These are phyloP conservation scores for Coemansia javaensis DNA, from an alignment of 192 early-diverging fungal species.

Conservation along the genomic window DNA sequence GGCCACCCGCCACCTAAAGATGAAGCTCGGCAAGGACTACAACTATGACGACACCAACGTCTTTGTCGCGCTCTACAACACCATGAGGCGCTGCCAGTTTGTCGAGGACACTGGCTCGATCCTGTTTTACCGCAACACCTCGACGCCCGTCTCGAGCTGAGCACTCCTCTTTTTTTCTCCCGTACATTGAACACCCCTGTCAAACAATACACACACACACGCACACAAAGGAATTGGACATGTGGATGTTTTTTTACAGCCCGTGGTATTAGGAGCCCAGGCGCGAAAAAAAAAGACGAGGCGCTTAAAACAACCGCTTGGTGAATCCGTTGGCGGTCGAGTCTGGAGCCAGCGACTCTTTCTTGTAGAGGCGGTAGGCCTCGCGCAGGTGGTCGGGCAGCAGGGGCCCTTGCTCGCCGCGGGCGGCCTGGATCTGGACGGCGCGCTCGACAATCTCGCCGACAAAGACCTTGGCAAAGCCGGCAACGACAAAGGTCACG, in stretches of 20 bases:
- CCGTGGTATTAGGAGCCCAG: too few relatives aligned
- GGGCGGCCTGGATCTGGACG: constrained; percentile 72
- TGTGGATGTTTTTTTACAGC: too few relatives aligned
- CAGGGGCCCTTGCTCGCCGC: constrained; percentile 69
- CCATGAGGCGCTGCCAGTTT: constrained; percentile 69
- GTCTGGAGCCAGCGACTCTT: constrained; percentile 23
- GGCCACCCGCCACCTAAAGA: constrained; percentile 77
- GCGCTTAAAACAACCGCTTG: constrained; percentile 32
- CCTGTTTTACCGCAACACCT: constrained; percentile 57
- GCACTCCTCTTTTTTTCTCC: neutral
- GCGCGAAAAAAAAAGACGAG: too few relatives aligned
- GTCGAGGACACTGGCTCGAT: constrained; percentile 89
- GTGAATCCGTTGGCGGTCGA: constrained; percentile 16
- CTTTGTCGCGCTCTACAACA: constrained; percentile 62
- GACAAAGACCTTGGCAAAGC: constrained; percentile 88
- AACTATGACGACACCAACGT: constrained; percentile 68
- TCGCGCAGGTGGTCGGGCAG: constrained; percentile 81
- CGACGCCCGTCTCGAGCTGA: constrained; percentile 5
- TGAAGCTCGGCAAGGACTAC: constrained; percentile 80
- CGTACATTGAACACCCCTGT: neutral
- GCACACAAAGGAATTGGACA: too few relatives aligned
- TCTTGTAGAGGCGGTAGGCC: constrained; percentile 73
- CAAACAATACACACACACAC: neutral
- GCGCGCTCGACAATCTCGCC: constrained; percentile 86
- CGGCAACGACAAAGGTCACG: constrained; percentile 76